phyloP scores from a whole-genome alignment of 139 green algal genomes.

The Closterium sp. region DNA sequence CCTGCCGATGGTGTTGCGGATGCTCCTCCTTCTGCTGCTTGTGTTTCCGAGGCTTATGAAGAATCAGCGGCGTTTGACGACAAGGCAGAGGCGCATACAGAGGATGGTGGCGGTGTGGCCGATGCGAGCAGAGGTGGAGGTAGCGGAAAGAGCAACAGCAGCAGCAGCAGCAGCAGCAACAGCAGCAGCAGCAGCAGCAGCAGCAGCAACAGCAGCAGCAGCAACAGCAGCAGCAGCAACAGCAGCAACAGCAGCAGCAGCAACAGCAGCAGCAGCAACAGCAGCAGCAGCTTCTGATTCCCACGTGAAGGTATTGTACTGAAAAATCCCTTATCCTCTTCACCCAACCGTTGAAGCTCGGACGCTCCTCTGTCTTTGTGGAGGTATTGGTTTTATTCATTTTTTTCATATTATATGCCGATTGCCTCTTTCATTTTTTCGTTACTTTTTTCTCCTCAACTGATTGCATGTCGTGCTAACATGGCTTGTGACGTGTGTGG shows the following conservation, averaged over 20 bases:
- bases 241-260: neutral
- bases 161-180: neutral
- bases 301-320: conserved; percentile 30
- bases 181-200: neutral
- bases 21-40: neutral
- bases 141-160: neutral
- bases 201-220: neutral
- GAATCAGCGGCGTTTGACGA: neutral
- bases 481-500: neutral
- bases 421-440: no score
- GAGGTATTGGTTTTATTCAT: neutral
- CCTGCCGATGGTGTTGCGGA: neutral
- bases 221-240: neutral
- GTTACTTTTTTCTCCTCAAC: no score
- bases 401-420: no score
- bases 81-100: neutral
- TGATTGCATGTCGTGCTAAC: neutral
- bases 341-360: neutral
- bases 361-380: neutral
- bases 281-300: conserved; percentile 23
- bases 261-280: neutral
- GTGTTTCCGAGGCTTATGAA: neutral
- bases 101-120: neutral
- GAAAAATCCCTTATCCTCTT: neutral
- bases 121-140: neutral